Evolutionary conservation across 2,329 filamentous ascomycete genomes (phyloP), one percentile per base, ranked within the genome.

Genomic region (Botryotinia narcissicola): DNA sequence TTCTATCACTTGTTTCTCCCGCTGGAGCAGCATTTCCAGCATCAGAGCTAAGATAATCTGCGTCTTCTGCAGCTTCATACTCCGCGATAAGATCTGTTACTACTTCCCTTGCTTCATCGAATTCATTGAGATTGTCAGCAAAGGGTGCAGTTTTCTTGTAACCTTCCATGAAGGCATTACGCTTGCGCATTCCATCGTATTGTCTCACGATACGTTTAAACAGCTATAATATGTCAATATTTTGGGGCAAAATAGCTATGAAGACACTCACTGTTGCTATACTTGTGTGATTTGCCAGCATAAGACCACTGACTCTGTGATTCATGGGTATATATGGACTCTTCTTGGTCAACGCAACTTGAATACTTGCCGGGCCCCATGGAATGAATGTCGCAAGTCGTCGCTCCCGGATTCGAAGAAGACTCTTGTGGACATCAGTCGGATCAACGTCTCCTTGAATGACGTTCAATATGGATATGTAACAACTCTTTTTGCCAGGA

Each of bases 401-500:
- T 68, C 96, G 92, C 85, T 99, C 96, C 68, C 96, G 92, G 80
- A 99, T 99, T 77, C 96, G 93, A 74, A 99, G 89, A 73, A 99
- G 86, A 77, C 95, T 98, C 88, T 99, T 99, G 86, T 99, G 96
- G 73, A 99, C 93, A 83, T 99, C 97, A 4, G 95, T 98, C 14
- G 96, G 95, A 81, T 99, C 97, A 57, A 97, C 96, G 83, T 99
- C 96, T 80, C 96, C 96, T 85, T 98, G 96, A 79, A 99, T 99
- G 79, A 99, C 97, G 83, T 99, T 98, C 76, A 99, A 87, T 78
- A 99, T 98, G 66, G 94, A 97, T 81, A 99, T 98, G 85, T 99
- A 99, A 85, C 96, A 99, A 84, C 94, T 98, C 85, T 94, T 97
- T 85, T 98, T 98, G 79, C 92, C 93, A 1, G 95, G 95, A 73